Evolutionary conservation across 2,329 filamentous ascomycete species (phyloP), one percentile per base, ranked within the genome.

Genomic region (Aureobasidium sp.): DNA sequence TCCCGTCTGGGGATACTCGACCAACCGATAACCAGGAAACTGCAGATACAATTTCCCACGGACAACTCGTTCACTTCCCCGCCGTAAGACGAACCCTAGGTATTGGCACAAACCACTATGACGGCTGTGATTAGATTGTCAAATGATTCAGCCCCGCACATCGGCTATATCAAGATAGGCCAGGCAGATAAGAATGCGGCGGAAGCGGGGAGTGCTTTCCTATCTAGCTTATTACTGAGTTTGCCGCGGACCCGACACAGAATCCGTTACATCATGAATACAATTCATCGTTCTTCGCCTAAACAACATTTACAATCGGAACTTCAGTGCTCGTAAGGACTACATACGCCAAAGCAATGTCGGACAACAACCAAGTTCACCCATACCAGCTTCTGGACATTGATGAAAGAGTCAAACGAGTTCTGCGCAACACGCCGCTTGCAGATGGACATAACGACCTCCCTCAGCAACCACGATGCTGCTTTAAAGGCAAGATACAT

Each of bases 361-460:
- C 49, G 8, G 32, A 37, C 3, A 52, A 36, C 63, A 67, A 30
- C 59, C 61, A 10, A 5, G 21, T 48, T 10, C 45, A 48, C 29
- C 45, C 45, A 6, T 68, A 67, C 30, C 67, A 68, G 36, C 13
- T 11, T 15, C 63, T 69, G 6, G 62, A 66, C 50, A 68, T 71
- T 5, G 70, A 70, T 59, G 69, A 72, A 44, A 65, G 71, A 5
- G 69, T 70, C 10, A 71, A 71, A 61, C 55, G 68, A 8, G 68
- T 72, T 1, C 63, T 72, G 5, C 52, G 60, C 3, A 54, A 54
- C 11, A 72, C 70, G 0, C 71, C 70, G 0, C 68, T 74, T n/a
- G 70, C 73, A 27, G 72, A 74, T 59, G 72, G 72, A 3, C 73
- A 74, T 53, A 74, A 73, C 61, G 73, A 74, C 42, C 66, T 73